Percentiles rank a stretch among this genome's conserved stretches.
Evolutionary conservation across 169 alveolate genomes (phyloP).

Genomic region (Eimeria falciformis): DNA sequence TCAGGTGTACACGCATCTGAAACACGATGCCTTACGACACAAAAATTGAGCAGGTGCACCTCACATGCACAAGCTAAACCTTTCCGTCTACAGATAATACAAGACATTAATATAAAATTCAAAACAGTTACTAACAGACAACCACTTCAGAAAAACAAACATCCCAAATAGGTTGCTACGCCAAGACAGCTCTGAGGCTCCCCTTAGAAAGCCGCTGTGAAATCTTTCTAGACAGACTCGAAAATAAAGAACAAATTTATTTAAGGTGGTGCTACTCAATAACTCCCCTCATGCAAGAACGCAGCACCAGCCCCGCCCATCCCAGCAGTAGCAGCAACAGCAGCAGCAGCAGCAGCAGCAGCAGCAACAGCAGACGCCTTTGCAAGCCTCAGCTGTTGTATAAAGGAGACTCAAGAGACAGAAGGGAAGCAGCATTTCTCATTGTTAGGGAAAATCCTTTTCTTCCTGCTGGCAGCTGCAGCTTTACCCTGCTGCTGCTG

Average conservation of each 20-base stretch:
- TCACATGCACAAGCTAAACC: too few species aligned
- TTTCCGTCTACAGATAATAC: too few species aligned
- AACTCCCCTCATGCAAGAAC: background rate
- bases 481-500: background rate
- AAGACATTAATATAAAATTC: too few species aligned
- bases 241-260: background rate
- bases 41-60: too few species aligned
- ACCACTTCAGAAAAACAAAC: background rate
- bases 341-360: constrained; percentile 23
- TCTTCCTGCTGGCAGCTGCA: background rate
- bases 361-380: background rate
- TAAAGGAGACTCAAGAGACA: background rate
- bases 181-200: too few species aligned
- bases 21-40: too few species aligned
- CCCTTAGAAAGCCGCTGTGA: background rate
- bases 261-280: background rate
- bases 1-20: too few species aligned
- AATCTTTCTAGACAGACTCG: background rate
- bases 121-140: background rate
- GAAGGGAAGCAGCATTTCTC: background rate
- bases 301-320: background rate
- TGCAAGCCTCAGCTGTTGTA: background rate
- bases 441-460: background rate
- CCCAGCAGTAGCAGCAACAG: background rate
- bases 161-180: background rate